phyloP scores from a whole-genome alignment of 495 filamentous ascomycete genomes.

The Xylaria nigripes region DNA sequence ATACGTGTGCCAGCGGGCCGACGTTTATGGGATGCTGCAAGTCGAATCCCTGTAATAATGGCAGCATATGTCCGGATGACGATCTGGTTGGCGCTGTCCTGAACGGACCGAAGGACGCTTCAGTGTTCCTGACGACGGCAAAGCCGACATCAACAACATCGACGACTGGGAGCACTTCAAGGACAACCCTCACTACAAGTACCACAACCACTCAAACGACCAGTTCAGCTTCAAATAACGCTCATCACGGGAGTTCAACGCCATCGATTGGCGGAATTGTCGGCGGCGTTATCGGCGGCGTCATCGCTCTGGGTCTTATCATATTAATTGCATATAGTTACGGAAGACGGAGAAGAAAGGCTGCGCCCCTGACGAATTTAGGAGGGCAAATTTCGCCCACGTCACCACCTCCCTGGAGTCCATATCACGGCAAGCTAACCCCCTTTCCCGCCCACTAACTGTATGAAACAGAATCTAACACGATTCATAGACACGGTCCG shows the following conservation, averaged over 20 bases:
- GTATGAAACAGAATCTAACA: background rate
- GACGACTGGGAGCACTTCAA: background rate
- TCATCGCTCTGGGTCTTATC: conserved; percentile 1
- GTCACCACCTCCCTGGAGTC: background rate
- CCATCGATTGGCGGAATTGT: conserved; percentile 6
- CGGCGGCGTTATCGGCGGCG: conserved; percentile 10
- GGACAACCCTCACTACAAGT: background rate
- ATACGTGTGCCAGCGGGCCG: conserved; percentile 19
- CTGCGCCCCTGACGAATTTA: background rate
- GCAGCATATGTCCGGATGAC: conserved; percentile 10
- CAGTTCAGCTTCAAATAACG: background rate
- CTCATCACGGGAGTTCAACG: background rate
- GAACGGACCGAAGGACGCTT: background rate
- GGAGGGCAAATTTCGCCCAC: background rate
- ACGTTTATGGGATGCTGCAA: conserved; percentile 31
- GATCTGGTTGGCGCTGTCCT: conserved; percentile 12
- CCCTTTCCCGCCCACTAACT: background rate
- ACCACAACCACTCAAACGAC: background rate
- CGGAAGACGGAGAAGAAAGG: background rate
- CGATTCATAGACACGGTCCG: background rate
- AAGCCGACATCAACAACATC: background rate
- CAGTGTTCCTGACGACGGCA: conserved; percentile 5
- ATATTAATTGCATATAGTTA: conserved; percentile 2
- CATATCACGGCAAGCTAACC: background rate
- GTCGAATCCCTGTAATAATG: conserved; percentile 19